Percentiles rank a stretch among this genome's conserved stretches.
Conservation (phyloP, 1,139 yeast species). For the Hansenula lynferdii region DNA sequence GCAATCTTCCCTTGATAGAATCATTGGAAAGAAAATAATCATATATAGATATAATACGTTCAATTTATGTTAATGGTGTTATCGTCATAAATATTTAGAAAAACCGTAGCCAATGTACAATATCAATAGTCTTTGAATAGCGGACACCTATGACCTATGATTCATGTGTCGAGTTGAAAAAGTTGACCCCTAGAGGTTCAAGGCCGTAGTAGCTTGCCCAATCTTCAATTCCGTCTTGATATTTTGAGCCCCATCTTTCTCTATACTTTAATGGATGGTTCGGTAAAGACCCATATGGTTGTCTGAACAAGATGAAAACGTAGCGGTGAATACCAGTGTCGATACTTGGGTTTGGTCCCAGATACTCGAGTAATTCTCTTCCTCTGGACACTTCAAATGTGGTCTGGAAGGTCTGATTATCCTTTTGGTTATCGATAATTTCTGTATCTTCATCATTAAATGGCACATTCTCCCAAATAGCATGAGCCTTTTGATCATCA, state of each 20-base stretch:
- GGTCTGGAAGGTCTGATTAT: constrained; percentile 6
- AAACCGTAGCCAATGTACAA: background rate
- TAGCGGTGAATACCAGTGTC: constrained; percentile 82
- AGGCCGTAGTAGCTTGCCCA: constrained; percentile 66
- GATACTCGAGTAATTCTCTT: constrained; percentile 39
- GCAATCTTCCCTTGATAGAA: too few species aligned
- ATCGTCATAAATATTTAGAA: too few species aligned
- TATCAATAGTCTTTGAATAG: background rate
- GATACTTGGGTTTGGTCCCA: constrained; percentile 80
- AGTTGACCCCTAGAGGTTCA: constrained; percentile 70
- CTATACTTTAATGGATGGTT: constrained; percentile 38
- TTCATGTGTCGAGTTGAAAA: constrained; percentile 71
- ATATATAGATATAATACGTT: too few species aligned
- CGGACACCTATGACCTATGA: too few species aligned
- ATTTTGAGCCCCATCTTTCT: constrained; percentile 82
- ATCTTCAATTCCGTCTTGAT: constrained; percentile 72
- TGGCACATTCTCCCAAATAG: constrained; percentile 17
- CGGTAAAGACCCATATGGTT: constrained; percentile 32
- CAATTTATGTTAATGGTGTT: too few species aligned
- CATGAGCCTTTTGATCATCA: constrained; percentile 11
- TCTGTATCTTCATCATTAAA: constrained; percentile 7
- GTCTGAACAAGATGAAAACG: constrained; percentile 70
- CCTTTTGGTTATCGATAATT: background rate
- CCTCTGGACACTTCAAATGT: constrained; percentile 16
- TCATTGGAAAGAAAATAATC: too few species aligned